These are phyloP conservation scores for Trichopus zeylanicus DNA, from an alignment of 116 monocot species.

Conservation along the genomic window DNA sequence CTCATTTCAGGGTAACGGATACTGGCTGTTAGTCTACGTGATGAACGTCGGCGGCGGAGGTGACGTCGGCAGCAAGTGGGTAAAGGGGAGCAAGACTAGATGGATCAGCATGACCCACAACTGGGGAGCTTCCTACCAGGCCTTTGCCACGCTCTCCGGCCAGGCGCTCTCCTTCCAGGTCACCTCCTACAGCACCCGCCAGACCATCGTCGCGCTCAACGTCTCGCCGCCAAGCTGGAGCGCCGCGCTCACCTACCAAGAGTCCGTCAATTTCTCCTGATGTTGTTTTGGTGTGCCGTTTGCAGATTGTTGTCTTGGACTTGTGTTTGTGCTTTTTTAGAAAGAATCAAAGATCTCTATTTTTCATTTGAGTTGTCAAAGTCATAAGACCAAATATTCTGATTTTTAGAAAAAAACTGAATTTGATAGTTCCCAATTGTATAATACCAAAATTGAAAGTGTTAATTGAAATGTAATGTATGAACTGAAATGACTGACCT, in stretches of 20 bases:
- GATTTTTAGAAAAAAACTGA: no score
- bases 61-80: slow-evolving; percentile 25
- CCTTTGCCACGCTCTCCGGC: slow-evolving; percentile 30
- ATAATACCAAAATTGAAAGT: no score
- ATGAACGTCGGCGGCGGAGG: slow-evolving; percentile 49
- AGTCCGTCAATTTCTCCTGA: slow-evolving; percentile 31
- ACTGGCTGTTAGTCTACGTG: slow-evolving; percentile 46
- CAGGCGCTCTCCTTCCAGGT: slow-evolving; percentile 45
- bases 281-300: not conserved
- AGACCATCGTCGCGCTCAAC: slow-evolving; percentile 30
- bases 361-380: no score
- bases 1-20: slow-evolving; percentile 41
- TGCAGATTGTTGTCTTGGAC: no score
- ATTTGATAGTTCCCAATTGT: no score
- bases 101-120: slow-evolving; percentile 57
- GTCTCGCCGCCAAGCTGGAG: slow-evolving; percentile 38
- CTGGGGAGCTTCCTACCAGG: slow-evolving; percentile 54
- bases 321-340: no score
- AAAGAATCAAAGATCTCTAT: no score
- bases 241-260: slow-evolving; percentile 34
- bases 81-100: slow-evolving; percentile 26
- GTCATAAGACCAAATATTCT: no score
- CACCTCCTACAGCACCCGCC: slow-evolving; percentile 29
- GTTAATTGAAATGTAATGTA: no score
- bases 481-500: no score